These are phyloP conservation scores for Naumovozyma castellii DNA, from an alignment of 805 yeast species.

Conservation along the genomic window DNA sequence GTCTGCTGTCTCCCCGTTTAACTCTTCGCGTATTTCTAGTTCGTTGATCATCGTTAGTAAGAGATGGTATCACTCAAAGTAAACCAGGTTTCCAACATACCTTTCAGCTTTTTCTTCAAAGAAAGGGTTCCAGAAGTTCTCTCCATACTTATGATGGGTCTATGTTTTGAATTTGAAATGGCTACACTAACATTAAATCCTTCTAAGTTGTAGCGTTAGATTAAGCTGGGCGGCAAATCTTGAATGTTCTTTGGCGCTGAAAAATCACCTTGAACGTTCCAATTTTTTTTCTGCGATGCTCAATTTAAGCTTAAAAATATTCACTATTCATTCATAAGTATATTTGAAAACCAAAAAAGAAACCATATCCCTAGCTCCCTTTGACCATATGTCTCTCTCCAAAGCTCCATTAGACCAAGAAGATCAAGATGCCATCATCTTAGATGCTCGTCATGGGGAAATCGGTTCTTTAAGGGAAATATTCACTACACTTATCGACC, in stretches of 20 bases:
- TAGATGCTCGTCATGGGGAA: slow-evolving; percentile 85
- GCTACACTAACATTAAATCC: no score
- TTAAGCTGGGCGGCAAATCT: neutral
- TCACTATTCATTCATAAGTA: no score
- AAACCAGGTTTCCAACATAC: neutral
- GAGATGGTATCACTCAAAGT: neutral
- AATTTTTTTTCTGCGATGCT: neutral
- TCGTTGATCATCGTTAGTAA: no score
- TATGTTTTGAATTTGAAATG: no score
- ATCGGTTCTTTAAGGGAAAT: slow-evolving; percentile 61
- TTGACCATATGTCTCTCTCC: slow-evolving; percentile 10
- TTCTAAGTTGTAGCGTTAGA: no score
- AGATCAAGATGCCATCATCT: slow-evolving; percentile 71
- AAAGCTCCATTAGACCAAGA: slow-evolving; percentile 45
- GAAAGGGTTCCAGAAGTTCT: neutral
- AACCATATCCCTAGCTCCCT: neutral
- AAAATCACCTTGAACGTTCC: neutral
- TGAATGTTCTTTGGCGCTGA: neutral
- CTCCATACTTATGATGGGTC: no score
- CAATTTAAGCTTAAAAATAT: no score
- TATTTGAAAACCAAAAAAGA: no score
- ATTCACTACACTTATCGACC: slow-evolving; percentile 47
- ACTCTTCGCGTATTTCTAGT: neutral
- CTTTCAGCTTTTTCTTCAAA: neutral
- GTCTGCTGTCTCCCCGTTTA: no score